A percentile compares a stretch with the other conserved stretches of the same genome.
These are phyloP conservation scores for Sporothrix brunneoviolacea DNA, from an alignment of 2,329 filamentous ascomycete genomes.

Conservation along the genomic window DNA sequence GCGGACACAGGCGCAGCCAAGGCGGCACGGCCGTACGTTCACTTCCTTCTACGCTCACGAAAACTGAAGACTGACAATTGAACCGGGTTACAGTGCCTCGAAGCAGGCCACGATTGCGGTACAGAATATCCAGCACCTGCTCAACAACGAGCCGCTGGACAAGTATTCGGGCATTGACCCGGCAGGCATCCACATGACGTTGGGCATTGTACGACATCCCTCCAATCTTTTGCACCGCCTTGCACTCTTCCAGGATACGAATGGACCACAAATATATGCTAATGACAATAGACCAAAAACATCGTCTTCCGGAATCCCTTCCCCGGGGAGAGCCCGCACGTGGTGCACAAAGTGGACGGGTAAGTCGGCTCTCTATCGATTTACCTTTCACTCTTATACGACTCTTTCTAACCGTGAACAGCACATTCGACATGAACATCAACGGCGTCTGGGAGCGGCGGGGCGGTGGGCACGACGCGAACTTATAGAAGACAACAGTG, in stretches of 20 bases:
- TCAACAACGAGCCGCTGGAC: slow-evolving; percentile 14
- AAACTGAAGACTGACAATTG: too few species aligned
- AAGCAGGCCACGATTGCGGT: slow-evolving; percentile 13
- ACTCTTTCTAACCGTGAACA: not conserved
- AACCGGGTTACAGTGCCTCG: slow-evolving; percentile 1
- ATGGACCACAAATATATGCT: not conserved
- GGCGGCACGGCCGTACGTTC: slow-evolving; percentile 9
- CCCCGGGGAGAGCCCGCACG: not conserved
- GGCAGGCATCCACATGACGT: slow-evolving; percentile 14
- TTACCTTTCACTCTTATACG: too few species aligned
- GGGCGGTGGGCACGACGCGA: slow-evolving; percentile 11
- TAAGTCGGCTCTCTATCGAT: too few species aligned
- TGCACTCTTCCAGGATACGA: not conserved
- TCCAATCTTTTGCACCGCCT: not conserved
- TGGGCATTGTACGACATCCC: slow-evolving; percentile 10
- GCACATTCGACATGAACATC: slow-evolving; percentile 12
- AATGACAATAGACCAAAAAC: slow-evolving; percentile 12
- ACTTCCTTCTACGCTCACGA: not conserved
- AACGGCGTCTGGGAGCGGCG: slow-evolving; percentile 12
- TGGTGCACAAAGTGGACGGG: slow-evolving; percentile 7
- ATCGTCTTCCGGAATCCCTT: slow-evolving; percentile 14
- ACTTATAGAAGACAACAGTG: too few species aligned
- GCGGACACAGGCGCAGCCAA: slow-evolving; percentile 43
- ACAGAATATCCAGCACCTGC: slow-evolving; percentile 14
- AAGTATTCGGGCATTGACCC: slow-evolving; percentile 8